These are phyloP conservation scores for Sarocladiaceae sp. DNA, from an alignment of 2,329 filamentous ascomycete species.

Conservation along the genomic window DNA sequence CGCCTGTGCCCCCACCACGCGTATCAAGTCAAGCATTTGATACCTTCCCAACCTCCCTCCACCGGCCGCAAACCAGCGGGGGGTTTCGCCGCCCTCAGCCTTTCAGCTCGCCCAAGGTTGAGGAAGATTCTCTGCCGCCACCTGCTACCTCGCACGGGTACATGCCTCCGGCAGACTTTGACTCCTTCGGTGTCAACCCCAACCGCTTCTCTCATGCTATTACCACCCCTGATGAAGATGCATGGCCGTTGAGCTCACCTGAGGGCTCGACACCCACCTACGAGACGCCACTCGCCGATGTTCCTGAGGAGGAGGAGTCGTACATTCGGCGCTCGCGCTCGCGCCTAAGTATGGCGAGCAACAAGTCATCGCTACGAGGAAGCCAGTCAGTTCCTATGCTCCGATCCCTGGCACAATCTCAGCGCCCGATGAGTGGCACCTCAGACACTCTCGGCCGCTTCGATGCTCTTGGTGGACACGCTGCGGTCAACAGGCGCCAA, in stretches of 20 bases:
- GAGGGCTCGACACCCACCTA: conserved; percentile 17
- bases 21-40: conserved; percentile 48
- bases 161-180: conserved; percentile 10
- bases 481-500: neutral
- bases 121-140: conserved; percentile 17
- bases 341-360: conserved; percentile 42
- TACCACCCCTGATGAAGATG: conserved; percentile 35
- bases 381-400: conserved; percentile 54
- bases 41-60: conserved; percentile 28
- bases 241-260: conserved; percentile 34
- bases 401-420: conserved; percentile 36
- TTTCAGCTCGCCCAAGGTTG: conserved; percentile 26
- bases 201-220: conserved; percentile 33
- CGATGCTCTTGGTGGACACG: conserved; percentile 19
- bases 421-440: conserved; percentile 41
- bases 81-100: conserved; percentile 42
- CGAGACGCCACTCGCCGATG: conserved; percentile 48
- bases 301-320: conserved; percentile 60
- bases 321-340: conserved; percentile 34
- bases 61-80: conserved; percentile 41
- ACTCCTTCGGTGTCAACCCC: conserved; percentile 20
- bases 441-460: conserved; percentile 49
- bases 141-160: conserved; percentile 10
- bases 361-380: conserved; percentile 46
- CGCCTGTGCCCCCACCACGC: conserved; percentile 46